Base-by-base conservation (phyloP, 306 rosid genomes). In the Pterocarpus macrocarpus region DNA sequence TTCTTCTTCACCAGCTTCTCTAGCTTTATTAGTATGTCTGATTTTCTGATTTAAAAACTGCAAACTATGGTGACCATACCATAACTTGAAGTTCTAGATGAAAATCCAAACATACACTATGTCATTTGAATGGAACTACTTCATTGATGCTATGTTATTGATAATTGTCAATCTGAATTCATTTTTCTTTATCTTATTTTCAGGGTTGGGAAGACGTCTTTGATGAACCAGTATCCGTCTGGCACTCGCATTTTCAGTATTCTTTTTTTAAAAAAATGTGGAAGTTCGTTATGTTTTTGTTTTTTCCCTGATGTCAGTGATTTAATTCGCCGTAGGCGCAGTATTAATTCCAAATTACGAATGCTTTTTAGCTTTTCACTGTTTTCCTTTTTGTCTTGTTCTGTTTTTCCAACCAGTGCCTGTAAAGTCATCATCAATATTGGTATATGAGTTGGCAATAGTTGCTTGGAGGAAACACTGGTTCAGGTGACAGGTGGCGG, bases 161-260 rank as follows among this genome's bases (percentile, higher is more conserved):
- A 47, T 16, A 11, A 63, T 71, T 65, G 28, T 76, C 32, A 7
- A n/a, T 17, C 58, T n/a, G 56, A 12, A 35, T 83, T 7, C n/a
- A 67, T 50, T 66, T 59, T 78, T 72, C 14, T 39, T 75, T 38
- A 34, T 64, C 59, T 45, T n/a, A 7, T 79, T 81, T 88, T 83
- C 98, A 94, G 98, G 81, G 97, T 94, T 63, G 98, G 98, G 32
- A 95, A 92, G 83, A 92, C 97, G 1, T 91, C 97, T 39, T 80
- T 95, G 89, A 92, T 95, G 95, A 92, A 92, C 82, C 95, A 88
- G 99, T 92, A 95, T 91, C 95, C 94, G 67, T 83, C 69, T 59
- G 53, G 17, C 81, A 68, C 59, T 73, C 63, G 35, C 53, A 75
- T 76, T 80, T 71, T 66, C 72, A 36, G 63, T 57, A 13, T 41